Conservation (phyloP, 495 filamentous ascomycete species). For the Tuber melanosporum region DNA sequence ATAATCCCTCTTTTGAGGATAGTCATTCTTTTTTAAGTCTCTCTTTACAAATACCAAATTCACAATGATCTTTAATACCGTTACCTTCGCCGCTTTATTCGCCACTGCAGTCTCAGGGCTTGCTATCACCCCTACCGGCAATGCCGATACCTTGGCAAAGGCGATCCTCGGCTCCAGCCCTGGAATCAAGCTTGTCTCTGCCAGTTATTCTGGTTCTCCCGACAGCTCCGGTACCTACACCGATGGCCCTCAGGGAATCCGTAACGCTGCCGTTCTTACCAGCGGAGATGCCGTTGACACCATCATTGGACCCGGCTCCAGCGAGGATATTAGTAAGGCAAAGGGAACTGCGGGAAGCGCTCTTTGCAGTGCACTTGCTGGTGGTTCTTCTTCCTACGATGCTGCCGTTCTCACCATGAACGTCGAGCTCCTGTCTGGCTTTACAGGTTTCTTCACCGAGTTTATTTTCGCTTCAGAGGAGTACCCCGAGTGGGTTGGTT, state of each 20-base stretch:
- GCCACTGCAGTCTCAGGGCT: slow-evolving; percentile 28
- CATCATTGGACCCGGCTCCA: background rate
- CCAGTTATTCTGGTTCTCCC: slow-evolving; percentile 25
- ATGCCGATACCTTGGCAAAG: slow-evolving; percentile 30
- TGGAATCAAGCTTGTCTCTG: slow-evolving; percentile 31
- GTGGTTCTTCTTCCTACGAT: slow-evolving; percentile 17
- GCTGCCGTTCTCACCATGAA: slow-evolving; percentile 31
- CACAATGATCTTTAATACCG: slow-evolving; percentile 21
- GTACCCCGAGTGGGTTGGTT: slow-evolving; percentile 33
- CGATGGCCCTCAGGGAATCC: slow-evolving; percentile 29
- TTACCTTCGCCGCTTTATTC: slow-evolving; percentile 34
- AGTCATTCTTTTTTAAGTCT: slow-evolving; percentile 25
- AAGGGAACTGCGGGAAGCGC: slow-evolving; percentile 12
- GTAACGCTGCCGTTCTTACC: slow-evolving; percentile 30
- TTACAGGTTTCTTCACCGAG: slow-evolving; percentile 20
- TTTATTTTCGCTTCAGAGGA: slow-evolving; percentile 37
- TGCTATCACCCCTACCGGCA: slow-evolving; percentile 26
- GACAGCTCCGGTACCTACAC: slow-evolving; percentile 27
- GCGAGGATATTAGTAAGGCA: background rate
- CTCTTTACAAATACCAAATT: background rate
- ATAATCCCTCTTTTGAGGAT: slow-evolving; percentile 21
- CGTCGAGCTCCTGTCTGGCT: slow-evolving; percentile 19
- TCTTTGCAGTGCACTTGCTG: slow-evolving; percentile 21
- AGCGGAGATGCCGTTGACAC: slow-evolving; percentile 31
- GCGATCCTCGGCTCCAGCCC: slow-evolving; percentile 25